Evolutionary conservation across 768 basidiomycete species (phyloP).

Genomic region (Trametes cubensis): DNA sequence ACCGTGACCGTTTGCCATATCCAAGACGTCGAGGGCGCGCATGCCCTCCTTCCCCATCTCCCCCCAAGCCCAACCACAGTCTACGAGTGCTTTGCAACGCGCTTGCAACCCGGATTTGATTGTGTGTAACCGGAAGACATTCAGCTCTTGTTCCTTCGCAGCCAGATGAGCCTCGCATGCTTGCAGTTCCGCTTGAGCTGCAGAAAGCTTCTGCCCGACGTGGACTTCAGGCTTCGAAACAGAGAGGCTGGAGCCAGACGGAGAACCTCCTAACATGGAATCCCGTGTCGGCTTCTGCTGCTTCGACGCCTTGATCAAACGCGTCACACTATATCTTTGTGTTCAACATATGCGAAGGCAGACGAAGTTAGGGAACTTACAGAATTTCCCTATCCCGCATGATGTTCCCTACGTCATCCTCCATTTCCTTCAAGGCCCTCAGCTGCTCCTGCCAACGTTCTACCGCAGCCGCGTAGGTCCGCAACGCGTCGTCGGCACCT

Average conservation of each 20-base stretch:
- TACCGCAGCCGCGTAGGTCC: conserved; percentile 58
- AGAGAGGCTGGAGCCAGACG: conserved; percentile 50
- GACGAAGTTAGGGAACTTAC: conserved; percentile 46
- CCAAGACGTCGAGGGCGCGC: conserved; percentile 41
- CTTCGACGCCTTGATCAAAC: conserved; percentile 79
- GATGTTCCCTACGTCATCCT: conserved; percentile 73
- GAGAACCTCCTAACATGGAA: conserved; percentile 36
- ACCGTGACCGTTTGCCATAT: conserved; percentile 35
- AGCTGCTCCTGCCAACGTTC: conserved; percentile 70
- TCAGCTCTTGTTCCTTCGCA: conserved; percentile 67
- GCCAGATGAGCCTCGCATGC: conserved; percentile 81
- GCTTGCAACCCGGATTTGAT: conserved; percentile 63
- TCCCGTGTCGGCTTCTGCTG: conserved; percentile 47
- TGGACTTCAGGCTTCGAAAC: conserved; percentile 34
- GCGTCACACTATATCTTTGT: conserved; percentile 57
- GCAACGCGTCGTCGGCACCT: conserved; percentile 69
- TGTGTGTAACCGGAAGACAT: conserved; percentile 51
- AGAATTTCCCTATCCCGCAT: conserved; percentile 80
- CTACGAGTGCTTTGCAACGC: conserved; percentile 65
- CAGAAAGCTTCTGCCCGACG: conserved; percentile 50
- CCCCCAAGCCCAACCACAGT: conserved; percentile 70
- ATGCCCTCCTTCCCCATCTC: conserved; percentile 69
- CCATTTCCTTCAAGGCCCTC: conserved; percentile 59
- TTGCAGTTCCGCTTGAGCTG: conserved; percentile 77
- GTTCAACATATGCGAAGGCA: neutral